Evolutionary conservation across 1,284 basidiomycete species (phyloP), one percentile per base, ranked within the genome.

Genomic region (Lignosus rhinocerotis): DNA sequence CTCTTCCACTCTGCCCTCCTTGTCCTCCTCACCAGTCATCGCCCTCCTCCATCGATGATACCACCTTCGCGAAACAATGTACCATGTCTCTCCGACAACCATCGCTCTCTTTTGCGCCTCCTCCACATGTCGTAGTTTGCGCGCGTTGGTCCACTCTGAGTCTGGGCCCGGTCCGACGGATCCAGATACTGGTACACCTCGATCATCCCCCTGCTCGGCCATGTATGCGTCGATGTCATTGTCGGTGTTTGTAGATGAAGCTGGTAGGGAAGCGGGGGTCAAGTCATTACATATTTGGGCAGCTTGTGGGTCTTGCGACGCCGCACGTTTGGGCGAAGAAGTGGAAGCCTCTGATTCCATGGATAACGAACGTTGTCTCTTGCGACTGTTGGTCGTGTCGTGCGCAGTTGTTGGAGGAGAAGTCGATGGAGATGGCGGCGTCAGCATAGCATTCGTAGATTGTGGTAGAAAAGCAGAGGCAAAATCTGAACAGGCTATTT

Each of bases 1-100:
- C 71, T 88, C 86, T 34, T 78, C 74, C 25, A 88, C 69, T 3
- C 77, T 72, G 25, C 86, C 88, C 52, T 80, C 83, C 72, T 92
- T 93, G 75, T 86, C 84, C 19, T 79, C 71, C 61, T 83, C 73
- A 30, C 88, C 87, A 0, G 82, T 79, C 68, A 86, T 88, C 8
- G 89, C 90, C 63, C 82, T 83, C 61, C 81, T 76, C 88, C 90
- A 95, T 12, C 84, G 81, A 51, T 80, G 81, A 74, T 82, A 90
- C 94, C 94, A 96, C 12, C 69, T 66, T 48, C 80, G 73, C 32
- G 86, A 80, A 33, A 95, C 77, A 51, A 96, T 75, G 73, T 86
- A 93, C 92, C 93, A 96, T 2, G 79, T 86, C 54, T 93, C 83
- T 41, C 88, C 90, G 16, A 78, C 71, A 34, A 77, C 71, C 79